Evolutionary conservation across 2,329 filamentous ascomycete species (phyloP), one percentile per base, ranked within the genome.

Genomic region (Parasarocladium wereldwijsianum): DNA sequence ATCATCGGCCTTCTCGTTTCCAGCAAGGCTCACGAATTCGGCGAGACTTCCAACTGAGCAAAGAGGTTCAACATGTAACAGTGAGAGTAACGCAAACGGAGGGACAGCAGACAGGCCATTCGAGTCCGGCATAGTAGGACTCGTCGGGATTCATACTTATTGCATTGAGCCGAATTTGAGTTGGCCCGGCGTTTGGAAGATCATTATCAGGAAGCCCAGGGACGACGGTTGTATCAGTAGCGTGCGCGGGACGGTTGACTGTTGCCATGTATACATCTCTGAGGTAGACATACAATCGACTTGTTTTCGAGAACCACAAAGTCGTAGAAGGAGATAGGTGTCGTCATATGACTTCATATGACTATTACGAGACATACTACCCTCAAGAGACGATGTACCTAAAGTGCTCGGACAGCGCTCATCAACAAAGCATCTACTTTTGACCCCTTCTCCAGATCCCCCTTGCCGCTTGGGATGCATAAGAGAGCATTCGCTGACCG

Each of bases 1-100:
- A 98, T 98, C 48, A 76, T 98, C 42, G 90, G 92, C 26, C 69
- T 98, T 32, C 66, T 98, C 40, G 70, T 96, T 31, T 82, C 83
- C 35, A 70, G 77, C 51, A 93, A 90, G 57, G 85, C 90, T 16
- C 51, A 62, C 15, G 81, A 85, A 38, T 92, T 94, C 38, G 64
- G 63, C 38, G 49, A 50, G 37, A 29, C 20, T 17, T 39, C 20
- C 32, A 37, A 32, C 35, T 45, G 39, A 41, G 35, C 32, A 33
- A n/a, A n/a, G n/a, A n/a, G n/a, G n/a, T n/a, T n/a, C n/a, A n/a
- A n/a, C n/a, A n/a, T n/a, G n/a, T n/a, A n/a, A n/a, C n/a, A n/a
- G n/a, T n/a, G n/a, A n/a, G n/a, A n/a, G n/a, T n/a, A n/a, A n/a
- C n/a, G n/a, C n/a, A n/a, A n/a, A n/a, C n/a, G n/a, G n/a, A n/a